A percentile compares a stretch with the other conserved stretches of the same genome.
Evolutionary conservation across 2,329 filamentous ascomycete species (phyloP).

Genomic region (Dactylellina sp.): DNA sequence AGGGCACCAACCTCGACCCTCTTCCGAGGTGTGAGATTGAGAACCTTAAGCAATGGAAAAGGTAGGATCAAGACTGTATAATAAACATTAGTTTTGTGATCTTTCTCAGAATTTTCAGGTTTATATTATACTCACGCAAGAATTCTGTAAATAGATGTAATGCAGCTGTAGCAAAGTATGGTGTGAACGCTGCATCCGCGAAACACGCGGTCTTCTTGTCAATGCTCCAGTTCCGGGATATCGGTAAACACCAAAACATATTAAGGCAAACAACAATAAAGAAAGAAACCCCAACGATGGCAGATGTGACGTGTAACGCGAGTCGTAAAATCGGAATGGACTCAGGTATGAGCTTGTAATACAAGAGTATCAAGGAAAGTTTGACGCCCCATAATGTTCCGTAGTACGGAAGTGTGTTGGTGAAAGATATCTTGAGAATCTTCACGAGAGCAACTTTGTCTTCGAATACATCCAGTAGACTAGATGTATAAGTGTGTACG

Average conservation of each 20-base stretch:
- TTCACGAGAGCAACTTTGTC: conserved; percentile 44
- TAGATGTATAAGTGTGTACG: conserved; percentile 21
- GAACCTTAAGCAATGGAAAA: conserved; percentile 52
- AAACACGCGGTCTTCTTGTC: conserved; percentile 42
- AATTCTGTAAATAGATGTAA: conserved; percentile 50
- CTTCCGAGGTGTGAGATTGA: conserved; percentile 51
- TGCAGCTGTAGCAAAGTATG: conserved; percentile 49
- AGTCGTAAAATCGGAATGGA: conserved; percentile 52
- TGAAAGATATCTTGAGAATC: conserved; percentile 53
- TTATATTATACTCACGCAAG: conserved; percentile 46
- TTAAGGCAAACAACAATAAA: conserved; percentile 45
- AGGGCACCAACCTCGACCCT: conserved; percentile 48
- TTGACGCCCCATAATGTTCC: conserved; percentile 52
- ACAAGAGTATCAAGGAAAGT: conserved; percentile 51
- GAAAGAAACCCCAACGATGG: conserved; percentile 39
- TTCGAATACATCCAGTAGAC: conserved; percentile 36
- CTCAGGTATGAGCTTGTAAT: conserved; percentile 55
- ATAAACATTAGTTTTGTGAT: not conserved
- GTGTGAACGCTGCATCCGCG: conserved; percentile 25
- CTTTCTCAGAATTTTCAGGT: not conserved
- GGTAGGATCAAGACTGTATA: conserved; percentile 39
- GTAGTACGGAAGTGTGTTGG: conserved; percentile 49
- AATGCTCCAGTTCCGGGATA: conserved; percentile 50
- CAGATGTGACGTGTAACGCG: conserved; percentile 47
- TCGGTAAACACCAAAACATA: conserved; percentile 54